Percentiles rank a stretch among this genome's conserved stretches.
phyloP scores from a whole-genome alignment of 1,284 basidiomycete species.

The Irpex rosettiformis region DNA sequence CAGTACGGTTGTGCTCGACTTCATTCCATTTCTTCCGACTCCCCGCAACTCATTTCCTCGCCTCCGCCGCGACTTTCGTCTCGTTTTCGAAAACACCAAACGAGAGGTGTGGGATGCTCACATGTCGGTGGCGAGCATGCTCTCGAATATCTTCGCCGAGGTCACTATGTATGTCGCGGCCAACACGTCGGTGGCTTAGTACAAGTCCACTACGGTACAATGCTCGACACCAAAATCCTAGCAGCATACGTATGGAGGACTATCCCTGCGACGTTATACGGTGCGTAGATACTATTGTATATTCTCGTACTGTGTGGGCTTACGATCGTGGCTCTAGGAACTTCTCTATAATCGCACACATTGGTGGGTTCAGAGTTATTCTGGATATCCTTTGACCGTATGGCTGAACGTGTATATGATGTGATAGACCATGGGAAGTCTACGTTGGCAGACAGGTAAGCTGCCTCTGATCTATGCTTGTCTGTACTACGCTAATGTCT shows the following conservation, averaged over 20 bases:
- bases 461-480: constrained; percentile 8
- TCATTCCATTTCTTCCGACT: background rate
- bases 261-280: constrained; percentile 77
- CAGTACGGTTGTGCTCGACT: background rate
- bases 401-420: background rate
- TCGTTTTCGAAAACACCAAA: background rate
- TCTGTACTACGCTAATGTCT: background rate
- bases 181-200: constrained; percentile 26
- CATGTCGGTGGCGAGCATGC: constrained; percentile 37
- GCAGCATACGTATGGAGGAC: constrained; percentile 53
- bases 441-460: constrained; percentile 83
- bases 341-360: constrained; percentile 94
- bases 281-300: constrained; percentile 35
- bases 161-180: constrained; percentile 22
- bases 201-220: constrained; percentile 28
- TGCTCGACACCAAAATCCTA: constrained; percentile 21
- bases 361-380: constrained; percentile 44
- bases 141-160: constrained; percentile 19
- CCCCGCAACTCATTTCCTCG: background rate
- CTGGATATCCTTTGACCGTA: background rate
- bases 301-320: background rate
- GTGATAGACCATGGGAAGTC: constrained; percentile 84
- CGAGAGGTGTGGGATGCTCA: constrained; percentile 28
- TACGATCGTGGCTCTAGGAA: constrained; percentile 54
- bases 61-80: background rate